phyloP scores from a whole-genome alignment of 2,329 filamentous ascomycete genomes.

The Fonsecaea monophora region DNA sequence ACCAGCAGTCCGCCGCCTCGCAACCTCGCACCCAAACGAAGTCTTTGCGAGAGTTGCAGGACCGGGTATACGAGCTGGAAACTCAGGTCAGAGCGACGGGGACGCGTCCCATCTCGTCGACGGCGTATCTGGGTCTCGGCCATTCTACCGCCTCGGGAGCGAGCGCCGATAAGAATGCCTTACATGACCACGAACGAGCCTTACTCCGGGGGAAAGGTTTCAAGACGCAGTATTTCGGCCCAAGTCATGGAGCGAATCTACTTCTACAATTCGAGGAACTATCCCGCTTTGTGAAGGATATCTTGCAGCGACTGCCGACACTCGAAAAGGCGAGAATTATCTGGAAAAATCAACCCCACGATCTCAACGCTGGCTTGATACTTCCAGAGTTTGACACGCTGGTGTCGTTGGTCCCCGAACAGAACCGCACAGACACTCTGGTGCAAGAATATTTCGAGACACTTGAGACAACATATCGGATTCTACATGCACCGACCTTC shows the following conservation, averaged over 20 bases:
- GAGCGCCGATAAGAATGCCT: slow-evolving; percentile 19
- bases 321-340: slow-evolving; percentile 32
- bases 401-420: slow-evolving; percentile 36
- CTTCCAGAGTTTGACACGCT: slow-evolving; percentile 34
- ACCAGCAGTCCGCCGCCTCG: slow-evolving; percentile 14
- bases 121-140: slow-evolving; percentile 23
- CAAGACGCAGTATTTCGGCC: slow-evolving; percentile 41
- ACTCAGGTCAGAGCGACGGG: slow-evolving; percentile 29
- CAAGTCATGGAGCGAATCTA: slow-evolving; percentile 37
- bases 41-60: slow-evolving; percentile 30
- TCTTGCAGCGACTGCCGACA: slow-evolving; percentile 32
- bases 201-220: slow-evolving; percentile 38
- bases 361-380: slow-evolving; percentile 14
- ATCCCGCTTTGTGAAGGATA: slow-evolving; percentile 38
- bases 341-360: slow-evolving; percentile 32
- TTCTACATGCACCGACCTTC: slow-evolving; percentile 66
- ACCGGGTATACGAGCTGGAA: slow-evolving; percentile 33
- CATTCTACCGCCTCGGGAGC: slow-evolving; percentile 22
- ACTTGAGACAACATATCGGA: slow-evolving; percentile 63
- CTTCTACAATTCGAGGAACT: slow-evolving; percentile 41
- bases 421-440: slow-evolving; percentile 31
- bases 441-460: slow-evolving; percentile 53
- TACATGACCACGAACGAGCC: slow-evolving; percentile 36
- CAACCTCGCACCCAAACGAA: slow-evolving; percentile 20
- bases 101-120: slow-evolving; percentile 26